Evolutionary conservation across 306 rosid genomes (phyloP), one percentile per base, ranked within the genome.

Genomic region (Quercus gilva): DNA sequence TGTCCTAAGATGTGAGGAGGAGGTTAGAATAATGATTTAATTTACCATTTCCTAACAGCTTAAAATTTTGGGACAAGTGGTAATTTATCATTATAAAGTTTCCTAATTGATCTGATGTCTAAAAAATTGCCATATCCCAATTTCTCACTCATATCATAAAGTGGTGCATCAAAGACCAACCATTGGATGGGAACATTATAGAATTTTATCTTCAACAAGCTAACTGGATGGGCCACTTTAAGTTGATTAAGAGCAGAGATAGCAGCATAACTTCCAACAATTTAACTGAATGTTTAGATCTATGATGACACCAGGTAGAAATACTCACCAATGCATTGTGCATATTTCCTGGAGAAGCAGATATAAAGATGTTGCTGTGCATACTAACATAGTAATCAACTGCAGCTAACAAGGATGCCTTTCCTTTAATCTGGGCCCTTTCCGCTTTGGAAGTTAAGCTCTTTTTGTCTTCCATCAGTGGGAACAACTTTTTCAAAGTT

Each of bases 341-440:
- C 99, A 96, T 96, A 75, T 96, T 96, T 86, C 99, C 99, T 4
- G 99, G 99, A 74, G 99, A 96, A 88, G 99, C 99, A 65, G 99
- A 96, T 78, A 96, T 74, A 63, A 96, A 96, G 81, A 96, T 87
- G 84, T 93, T 93, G 33, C 98, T 96, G 71, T 96, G 98, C 94
- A 96, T 77, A 86, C 92, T 83, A 37, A 96, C 88, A 41, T 96
- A 96, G 89, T 96, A 96, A 76, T 96, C 99, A 33, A 93, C 87
- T 6, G 99, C 99, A 59, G 99, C 99, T 80, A 93, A 82, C 69
- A 96, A 87, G 82, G 99, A 96, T 63, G 99, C 99, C 84, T 93
- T 93, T 81, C 98, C 97, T 85, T 89, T 93, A 51, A 91, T 93
- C 87, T 41, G 88, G 53, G 91, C 64, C 9, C 93, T 94, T 72